Base-by-base conservation (phyloP, 208 protist species). In the Acanthamoeba culbertsoni region DNA sequence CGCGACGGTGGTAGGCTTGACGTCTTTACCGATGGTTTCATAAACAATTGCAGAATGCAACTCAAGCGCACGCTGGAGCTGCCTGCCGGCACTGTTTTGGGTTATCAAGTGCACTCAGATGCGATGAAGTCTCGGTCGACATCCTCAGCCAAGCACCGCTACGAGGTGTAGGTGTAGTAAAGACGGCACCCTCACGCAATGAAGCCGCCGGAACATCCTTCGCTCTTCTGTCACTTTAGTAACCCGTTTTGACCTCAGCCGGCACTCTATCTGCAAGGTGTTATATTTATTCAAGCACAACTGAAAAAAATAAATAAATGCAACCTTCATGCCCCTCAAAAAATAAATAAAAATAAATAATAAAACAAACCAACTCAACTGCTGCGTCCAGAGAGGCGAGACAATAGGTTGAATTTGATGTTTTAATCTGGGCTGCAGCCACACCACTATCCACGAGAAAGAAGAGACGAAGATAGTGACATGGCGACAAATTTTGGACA, bases 111-210 rank as follows among this genome's bases (percentile, higher is more conserved):
- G 37, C 93, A 94, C 55, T 82, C 82, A 2, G 84, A 94, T 20
- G 65, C 86, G 10, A 62, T 94, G 93, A 92, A 88, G 51, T 62
- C 42, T 31, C 53, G 57, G 45, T 90, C 82, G 4, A 88, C 75
- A 40, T 91, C 68, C 40, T 63, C 53, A 2, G 51, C 31, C 84
- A 92, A 86, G 53, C 62, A 92, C 46, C 84, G 71, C 51, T 94
- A 93, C 63, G 84, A 92, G 40, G 93, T 94, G 26, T 94, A 94
- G 82, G n/a, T n/a, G 14, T n/a, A 75, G 65, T 37, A 14, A 40
- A 33, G 20, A 40, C 65, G 35, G 28, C 65, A 75, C 65, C 14
- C 65, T 59, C 23, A 23, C 51, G 16, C 16, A 14, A 23, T 14
- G 23, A 14, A 59, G 35, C 71, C 33, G 62, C 62, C 33, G 2